Base-by-base conservation (phyloP, 2,329 filamentous ascomycete genomes). In the Apiospora sp. region DNA sequence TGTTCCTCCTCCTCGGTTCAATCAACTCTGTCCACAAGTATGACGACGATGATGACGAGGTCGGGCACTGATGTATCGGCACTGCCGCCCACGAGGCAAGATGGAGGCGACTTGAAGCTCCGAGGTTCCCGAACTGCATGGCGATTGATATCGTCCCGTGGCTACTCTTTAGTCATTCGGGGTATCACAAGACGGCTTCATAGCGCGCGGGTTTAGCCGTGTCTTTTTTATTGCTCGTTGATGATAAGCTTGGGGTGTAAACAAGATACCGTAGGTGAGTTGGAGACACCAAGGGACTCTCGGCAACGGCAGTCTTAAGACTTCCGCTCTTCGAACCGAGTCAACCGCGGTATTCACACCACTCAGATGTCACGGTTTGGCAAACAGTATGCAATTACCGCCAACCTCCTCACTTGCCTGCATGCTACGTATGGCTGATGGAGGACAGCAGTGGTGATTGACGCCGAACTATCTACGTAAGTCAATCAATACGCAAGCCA, bases 131-230 rank as follows among this genome's bases (percentile, higher is more conserved):
- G 58, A 24, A 64, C 19, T 22, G 19, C 58, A 14, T 41, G 58
- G 30, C 58, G 10, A 7, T 2, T 22, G 30, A 12, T 37, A 4
- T 61, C 16, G 30, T 37, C 54, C 30, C 19, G 54, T 61, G 54
- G 30, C 30, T 37, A n/a, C 19, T 41, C 58, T 16, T 41, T n/a
- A 64, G 34, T 64, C 58, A 41, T 41, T 64, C 58, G 58, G 58
- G 58, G 58, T 64, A 41, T 64, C 58, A 64, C 58, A 41, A 64
- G 58, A 64, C 34, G 58, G 34, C 22, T 24, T 41, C 58, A 64
- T 64, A 41, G 58, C 58, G 54, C 30, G 30, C 54, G 58, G 58
- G 34, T 64, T 64, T 64, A 64, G 58, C 58, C 58, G 58, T 34
- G 58, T 10, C 58, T 64, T 64, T 64, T 64, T 64, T 19, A 64